Base-by-base conservation (phyloP, 1,284 basidiomycete genomes). In the Flammula alnicola region DNA sequence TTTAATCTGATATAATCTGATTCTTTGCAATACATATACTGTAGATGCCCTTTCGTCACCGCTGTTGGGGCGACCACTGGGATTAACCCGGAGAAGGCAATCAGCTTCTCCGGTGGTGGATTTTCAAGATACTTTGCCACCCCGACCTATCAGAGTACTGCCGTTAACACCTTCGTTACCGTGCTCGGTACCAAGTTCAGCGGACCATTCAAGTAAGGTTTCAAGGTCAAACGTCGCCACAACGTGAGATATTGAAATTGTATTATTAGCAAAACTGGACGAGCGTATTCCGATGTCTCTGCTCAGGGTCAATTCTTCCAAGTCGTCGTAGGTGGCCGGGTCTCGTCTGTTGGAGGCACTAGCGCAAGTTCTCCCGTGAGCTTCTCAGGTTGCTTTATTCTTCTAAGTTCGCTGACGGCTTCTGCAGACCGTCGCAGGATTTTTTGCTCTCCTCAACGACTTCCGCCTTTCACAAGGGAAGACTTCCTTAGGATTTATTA, bases 241-340 rank as follows among this genome's bases (percentile, higher is more conserved):
- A n/a, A n/a, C n/a, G n/a, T n/a, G n/a, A n/a, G n/a, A n/a, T n/a
- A n/a, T n/a, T 32, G 23, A 27, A 8, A 11, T 16, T 26, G 33
- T 27, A 14, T 49, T 36, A 29, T 62, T 62, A 86, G 84, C 64
- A 63, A 69, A 19, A 68, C 66, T 7, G 83, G 85, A 11, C 74
- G 85, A 31, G 86, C 78, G 0, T 88, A 85, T 62, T 86, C 86
- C n/a, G 86, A 88, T 59, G 70, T 91, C 19, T 69, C 86, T 16
- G 86, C 86, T 2, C 84, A 86, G 62, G 81, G 79, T 19, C 53
- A 70, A 33, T 70, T 71, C 20, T 86, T 84, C 76, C 82, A 83
- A 55, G 78, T 86, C 26, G 75, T 86, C 40, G 63, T 83, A 41
- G 73, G 75, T 40, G n/a, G n/a, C n/a, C n/a, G n/a, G n/a, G n/a